Evolutionary conservation across 2,329 filamentous ascomycete genomes (phyloP), one percentile per base, ranked within the genome.

Genomic region (Tolypocladium inflatum): DNA sequence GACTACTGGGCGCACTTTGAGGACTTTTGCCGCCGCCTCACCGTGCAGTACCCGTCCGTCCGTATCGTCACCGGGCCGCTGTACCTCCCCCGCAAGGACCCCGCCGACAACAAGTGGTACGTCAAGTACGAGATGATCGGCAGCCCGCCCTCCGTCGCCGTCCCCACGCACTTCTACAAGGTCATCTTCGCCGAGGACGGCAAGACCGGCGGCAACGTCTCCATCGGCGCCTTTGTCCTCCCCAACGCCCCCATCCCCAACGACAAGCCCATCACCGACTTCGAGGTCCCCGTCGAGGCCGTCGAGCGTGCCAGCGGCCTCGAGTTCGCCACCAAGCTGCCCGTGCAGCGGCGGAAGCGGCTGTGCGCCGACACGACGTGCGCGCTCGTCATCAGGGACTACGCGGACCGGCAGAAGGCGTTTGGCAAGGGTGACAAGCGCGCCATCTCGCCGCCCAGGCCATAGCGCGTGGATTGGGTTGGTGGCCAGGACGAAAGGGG

Each of bases 1-100:
- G 94, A 99, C 77, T 99, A 99, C 82, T 99, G 94, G 94, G 89
- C 94, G 42, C 94, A 99, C 73, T 92, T 99, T 64, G 94, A 99
- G 76, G 93, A 97, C 70, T 99, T 97, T 70, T 97, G 93, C 76
- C 84, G 94, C 11, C 80, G 91, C 21, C 79, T 99, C 63, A 93
- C 92, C 1, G 76, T 79, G 53, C 81, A 78, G 57, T 99, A 97
- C 70, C 92, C 93, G 1, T 89, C 84, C 48, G 93, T 99, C 33
- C 83, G 94, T 61, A 87, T 97, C 64, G 90, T 97, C 58, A 99
- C 94, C 0, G 94, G 94, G 0, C 94, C 94, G 3, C 76, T 99
- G 50, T 99, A 99, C 74, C 82, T 99, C 26, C 94, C 94, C 11
- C 89, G 89, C 72, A 84, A 86, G 60, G 91, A 96, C 64, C 80